Base-by-base conservation (phyloP, 768 basidiomycete species). In the Coprinopsis sp. region DNA sequence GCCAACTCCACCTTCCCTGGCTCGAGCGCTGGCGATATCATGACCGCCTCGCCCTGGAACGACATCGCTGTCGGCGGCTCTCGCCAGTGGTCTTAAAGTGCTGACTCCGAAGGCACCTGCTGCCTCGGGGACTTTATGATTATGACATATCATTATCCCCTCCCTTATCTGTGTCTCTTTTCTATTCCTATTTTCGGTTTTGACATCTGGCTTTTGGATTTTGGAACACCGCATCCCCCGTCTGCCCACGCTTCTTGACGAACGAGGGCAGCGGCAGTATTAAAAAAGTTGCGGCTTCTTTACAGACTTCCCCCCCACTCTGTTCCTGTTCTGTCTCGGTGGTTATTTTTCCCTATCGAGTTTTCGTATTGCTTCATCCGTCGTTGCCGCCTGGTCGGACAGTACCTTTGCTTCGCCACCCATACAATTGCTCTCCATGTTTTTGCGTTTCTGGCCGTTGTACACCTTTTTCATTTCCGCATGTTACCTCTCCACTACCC, bases 1-100 rank as follows among this genome's bases (percentile, higher is more conserved):
- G 65, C 67, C 43, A 66, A 70, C 49, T 69, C 71, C 29, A 66
- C 78, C 30, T 79, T 78, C 54, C 71, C 79, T 47, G 71, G 75
- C 30, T 43, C 50, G 6, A 81, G 78, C 57, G 77, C 73, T 23
- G 72, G 76, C 51, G 81, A 83, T 49, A 70, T 69, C 54, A 78
- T 74, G 59, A 64, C 68, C 44, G 77, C 73, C 59, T 73, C 75
- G 6, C 77, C 81, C 18, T 87, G 84, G 84, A 70, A 73, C 37
- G 80, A 81, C 49, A 64, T 79, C 39, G 61, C 70, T 7, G 64
- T 78, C 23, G 74, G 74, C 30, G 63, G 42, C 18, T 23, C 66
- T 21, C 47, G 27, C 27, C 40, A 28, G 27, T 30, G 28, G 24
- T 24, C 22, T 39, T 39, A 39, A 23, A 39, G 21, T 11, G 19